phyloP scores from a whole-genome alignment of 805 yeast genomes.

The Candida easanensis region DNA sequence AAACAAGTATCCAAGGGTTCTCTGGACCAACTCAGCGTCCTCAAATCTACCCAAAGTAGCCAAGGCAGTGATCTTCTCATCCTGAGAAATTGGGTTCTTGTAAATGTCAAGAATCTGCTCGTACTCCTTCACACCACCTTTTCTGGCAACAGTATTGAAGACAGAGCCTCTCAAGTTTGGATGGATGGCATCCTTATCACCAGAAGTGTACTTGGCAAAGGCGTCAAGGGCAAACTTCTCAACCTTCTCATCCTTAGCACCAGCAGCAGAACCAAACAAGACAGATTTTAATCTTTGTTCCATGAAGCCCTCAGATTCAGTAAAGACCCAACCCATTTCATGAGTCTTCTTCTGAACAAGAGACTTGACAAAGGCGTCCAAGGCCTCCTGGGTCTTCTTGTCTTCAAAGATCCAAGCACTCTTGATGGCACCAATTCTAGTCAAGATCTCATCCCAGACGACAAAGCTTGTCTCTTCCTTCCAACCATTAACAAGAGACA shows the following conservation, averaged over 20 bases:
- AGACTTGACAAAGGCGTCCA: slow-evolving; percentile 50
- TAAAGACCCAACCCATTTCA: slow-evolving; percentile 64
- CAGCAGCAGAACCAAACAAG: slow-evolving; percentile 59
- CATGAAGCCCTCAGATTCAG: slow-evolving; percentile 51
- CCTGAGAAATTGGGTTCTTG: slow-evolving; percentile 56
- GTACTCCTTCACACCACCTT: slow-evolving; percentile 61
- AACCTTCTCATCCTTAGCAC: slow-evolving; percentile 46
- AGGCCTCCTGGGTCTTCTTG: slow-evolving; percentile 41
- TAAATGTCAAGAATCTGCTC: slow-evolving; percentile 61
- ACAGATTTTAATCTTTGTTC: slow-evolving; percentile 65
- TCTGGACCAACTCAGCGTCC: slow-evolving; percentile 47
- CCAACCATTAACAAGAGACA: slow-evolving; percentile 60
- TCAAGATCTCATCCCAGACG: slow-evolving; percentile 63
- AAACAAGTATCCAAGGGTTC: slow-evolving; percentile 54
- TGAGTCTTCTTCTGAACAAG: slow-evolving; percentile 54
- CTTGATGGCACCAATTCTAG: slow-evolving; percentile 46
- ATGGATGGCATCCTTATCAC: slow-evolving; percentile 67
- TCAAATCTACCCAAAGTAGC: slow-evolving; percentile 64
- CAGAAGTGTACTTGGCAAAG: slow-evolving; percentile 54
- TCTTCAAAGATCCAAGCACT: slow-evolving; percentile 56
- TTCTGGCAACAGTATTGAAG: slow-evolving; percentile 62
- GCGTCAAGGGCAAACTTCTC: slow-evolving; percentile 44
- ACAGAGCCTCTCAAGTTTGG: slow-evolving; percentile 70
- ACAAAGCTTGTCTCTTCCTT: slow-evolving; percentile 56
- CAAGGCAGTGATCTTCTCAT: slow-evolving; percentile 69